Evolutionary conservation across 352 stramenopile genomes (phyloP).

Genomic region (Phytophthora rubi): DNA sequence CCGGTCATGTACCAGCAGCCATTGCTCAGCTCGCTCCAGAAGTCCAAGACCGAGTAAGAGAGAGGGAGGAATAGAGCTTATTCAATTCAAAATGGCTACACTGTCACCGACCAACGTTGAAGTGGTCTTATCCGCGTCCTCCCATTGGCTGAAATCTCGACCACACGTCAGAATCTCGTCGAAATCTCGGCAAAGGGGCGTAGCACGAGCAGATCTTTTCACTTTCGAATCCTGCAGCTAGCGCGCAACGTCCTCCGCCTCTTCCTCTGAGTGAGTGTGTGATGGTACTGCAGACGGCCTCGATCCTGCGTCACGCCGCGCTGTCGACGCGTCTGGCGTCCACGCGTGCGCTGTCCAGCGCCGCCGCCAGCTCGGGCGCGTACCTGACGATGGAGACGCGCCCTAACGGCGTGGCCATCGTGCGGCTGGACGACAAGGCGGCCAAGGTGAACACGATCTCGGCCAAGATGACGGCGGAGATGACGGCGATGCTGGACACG

Average conservation of each 20-base stretch:
- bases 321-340: conserved; percentile 10
- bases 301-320: conserved; percentile 27
- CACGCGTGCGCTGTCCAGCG: conserved; percentile 35
- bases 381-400: conserved; percentile 92
- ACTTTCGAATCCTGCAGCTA: conserved; percentile 27
- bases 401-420: conserved; percentile 88
- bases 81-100: neutral
- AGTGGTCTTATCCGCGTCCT: conserved; percentile 19
- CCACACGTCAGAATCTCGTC: conserved; percentile 35
- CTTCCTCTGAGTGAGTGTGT: neutral
- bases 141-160: conserved; percentile 29
- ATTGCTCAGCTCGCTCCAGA: conserved; percentile 51
- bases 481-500: conserved; percentile 86
- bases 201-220: conserved; percentile 23
- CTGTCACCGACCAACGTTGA: conserved; percentile 21
- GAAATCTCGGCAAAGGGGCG: neutral
- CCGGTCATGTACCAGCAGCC: conserved; percentile 76
- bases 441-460: conserved; percentile 95
- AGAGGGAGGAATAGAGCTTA: neutral
- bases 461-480: conserved; percentile 91
- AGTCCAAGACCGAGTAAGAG: conserved; percentile 39
- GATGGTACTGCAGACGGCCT: conserved; percentile 47
- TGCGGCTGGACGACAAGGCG: conserved; percentile 92
- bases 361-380: conserved; percentile 46
- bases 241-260: conserved; percentile 8